Evolutionary conservation across 2,329 filamentous ascomycete genomes (phyloP).

Genomic region (Alternaria triticimaculans): DNA sequence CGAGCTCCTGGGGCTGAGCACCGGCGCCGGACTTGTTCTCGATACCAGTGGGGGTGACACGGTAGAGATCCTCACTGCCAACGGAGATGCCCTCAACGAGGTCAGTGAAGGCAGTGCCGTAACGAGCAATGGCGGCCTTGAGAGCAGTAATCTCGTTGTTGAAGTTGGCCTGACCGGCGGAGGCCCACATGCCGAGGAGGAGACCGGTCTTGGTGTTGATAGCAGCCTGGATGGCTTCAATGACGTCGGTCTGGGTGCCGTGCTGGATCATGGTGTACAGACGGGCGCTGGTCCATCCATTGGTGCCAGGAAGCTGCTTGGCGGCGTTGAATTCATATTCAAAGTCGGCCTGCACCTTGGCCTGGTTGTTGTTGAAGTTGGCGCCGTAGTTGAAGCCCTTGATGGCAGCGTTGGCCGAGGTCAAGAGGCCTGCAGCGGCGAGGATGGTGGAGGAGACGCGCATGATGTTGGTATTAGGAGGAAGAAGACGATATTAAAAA

Average conservation of each 20-base stretch:
- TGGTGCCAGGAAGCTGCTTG: constrained; percentile 67
- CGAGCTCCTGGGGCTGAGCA: constrained; percentile 66
- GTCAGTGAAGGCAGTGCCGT: constrained; percentile 69
- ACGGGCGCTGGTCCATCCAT: constrained; percentile 67
- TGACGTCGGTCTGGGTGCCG: constrained; percentile 68
- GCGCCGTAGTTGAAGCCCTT: constrained; percentile 77
- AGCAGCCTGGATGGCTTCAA: constrained; percentile 77
- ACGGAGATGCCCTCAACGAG: constrained; percentile 83
- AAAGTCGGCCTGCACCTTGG: constrained; percentile 70
- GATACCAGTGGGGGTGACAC: constrained; percentile 70
- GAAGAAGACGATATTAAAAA: constrained; percentile 12
- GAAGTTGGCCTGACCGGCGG: constrained; percentile 68
- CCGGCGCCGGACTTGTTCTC: constrained; percentile 68
- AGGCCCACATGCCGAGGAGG: constrained; percentile 84
- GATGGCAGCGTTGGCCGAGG: constrained; percentile 47
- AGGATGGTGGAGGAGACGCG: constrained; percentile 43
- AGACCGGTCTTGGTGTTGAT: constrained; percentile 80
- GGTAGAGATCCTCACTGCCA: constrained; percentile 76
- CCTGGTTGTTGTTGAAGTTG: constrained; percentile 64
- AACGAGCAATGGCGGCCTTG: constrained; percentile 70
- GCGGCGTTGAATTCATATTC: constrained; percentile 73
- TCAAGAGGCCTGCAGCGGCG: constrained; percentile 48
- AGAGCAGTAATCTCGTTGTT: constrained; percentile 78
- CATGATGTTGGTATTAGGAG: constrained; percentile 33
- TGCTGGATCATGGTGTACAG: constrained; percentile 79